These are phyloP conservation scores for Sisymbrium altissimum DNA, from an alignment of 345 rosid species.

Conservation along the genomic window DNA sequence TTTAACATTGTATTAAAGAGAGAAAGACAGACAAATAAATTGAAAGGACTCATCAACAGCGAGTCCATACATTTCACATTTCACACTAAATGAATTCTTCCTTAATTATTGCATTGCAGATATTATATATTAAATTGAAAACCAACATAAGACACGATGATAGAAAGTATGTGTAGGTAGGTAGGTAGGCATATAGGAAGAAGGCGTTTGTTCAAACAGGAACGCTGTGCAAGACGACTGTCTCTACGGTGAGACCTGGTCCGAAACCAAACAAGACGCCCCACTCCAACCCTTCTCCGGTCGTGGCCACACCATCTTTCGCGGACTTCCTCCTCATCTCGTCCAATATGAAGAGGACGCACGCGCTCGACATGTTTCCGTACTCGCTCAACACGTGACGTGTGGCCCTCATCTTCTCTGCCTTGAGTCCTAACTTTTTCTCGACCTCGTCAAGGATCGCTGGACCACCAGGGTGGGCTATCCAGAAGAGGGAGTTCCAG, in stretches of 20 bases:
- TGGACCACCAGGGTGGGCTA: slow-evolving; percentile 81
- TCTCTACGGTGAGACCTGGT: slow-evolving; percentile 84
- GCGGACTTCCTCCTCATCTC: slow-evolving; percentile 66
- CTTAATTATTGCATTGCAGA: slow-evolving; percentile 4
- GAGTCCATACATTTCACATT: not conserved
- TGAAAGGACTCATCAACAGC: not conserved
- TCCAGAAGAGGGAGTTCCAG: slow-evolving; percentile 81
- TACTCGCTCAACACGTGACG: slow-evolving; percentile 63
- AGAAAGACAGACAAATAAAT: not conserved
- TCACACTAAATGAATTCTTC: slow-evolving; percentile 14
- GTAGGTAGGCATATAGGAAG: slow-evolving; percentile 18
- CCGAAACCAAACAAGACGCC: slow-evolving; percentile 83
- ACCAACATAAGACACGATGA: not conserved
- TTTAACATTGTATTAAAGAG: not conserved
- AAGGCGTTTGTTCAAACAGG: slow-evolving; percentile 26
- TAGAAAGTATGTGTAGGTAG: slow-evolving; percentile 5
- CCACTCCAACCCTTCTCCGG: slow-evolving; percentile 87
- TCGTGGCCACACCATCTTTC: slow-evolving; percentile 50
- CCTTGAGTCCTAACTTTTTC: slow-evolving; percentile 45
- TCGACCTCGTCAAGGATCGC: slow-evolving; percentile 65
- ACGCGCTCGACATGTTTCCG: slow-evolving; percentile 87
- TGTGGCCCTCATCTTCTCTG: slow-evolving; percentile 54
- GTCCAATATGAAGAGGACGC: slow-evolving; percentile 70
- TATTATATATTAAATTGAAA: not conserved
- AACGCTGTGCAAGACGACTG: slow-evolving; percentile 66